Evolutionary conservation across 2,329 filamentous ascomycete genomes (phyloP).

Genomic region (Fusarium protoensiforme): DNA sequence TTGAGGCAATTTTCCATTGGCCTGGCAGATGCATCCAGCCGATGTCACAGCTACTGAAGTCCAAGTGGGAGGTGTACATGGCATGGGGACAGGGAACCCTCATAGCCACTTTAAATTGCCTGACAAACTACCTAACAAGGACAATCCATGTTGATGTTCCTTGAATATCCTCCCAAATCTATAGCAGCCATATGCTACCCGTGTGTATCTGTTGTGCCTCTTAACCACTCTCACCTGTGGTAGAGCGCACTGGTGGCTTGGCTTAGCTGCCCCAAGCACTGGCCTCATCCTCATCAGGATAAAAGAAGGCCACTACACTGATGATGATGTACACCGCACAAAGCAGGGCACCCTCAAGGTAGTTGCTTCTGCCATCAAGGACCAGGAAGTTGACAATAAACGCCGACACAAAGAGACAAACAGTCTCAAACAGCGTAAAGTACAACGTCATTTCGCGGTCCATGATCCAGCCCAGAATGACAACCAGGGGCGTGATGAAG

Average conservation of each 20-base stretch:
- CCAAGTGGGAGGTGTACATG: neutral
- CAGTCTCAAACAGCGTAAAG: slow-evolving; percentile 90
- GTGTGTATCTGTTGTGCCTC: neutral
- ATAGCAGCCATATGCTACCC: neutral
- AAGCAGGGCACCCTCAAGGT: slow-evolving; percentile 80
- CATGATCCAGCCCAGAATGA: slow-evolving; percentile 78
- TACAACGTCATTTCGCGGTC: slow-evolving; percentile 79
- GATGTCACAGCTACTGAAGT: neutral
- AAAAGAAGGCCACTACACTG: slow-evolving; percentile 73
- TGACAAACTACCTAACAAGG: neutral
- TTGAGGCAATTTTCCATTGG: neutral
- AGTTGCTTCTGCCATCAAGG: slow-evolving; percentile 86
- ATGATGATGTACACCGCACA: slow-evolving; percentile 77
- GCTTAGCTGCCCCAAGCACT: slow-evolving; percentile 51
- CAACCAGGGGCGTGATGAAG: slow-evolving; percentile 76
- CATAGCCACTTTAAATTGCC: neutral
- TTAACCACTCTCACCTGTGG: slow-evolving; percentile 16
- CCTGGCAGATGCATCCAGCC: neutral
- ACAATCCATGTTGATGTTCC: neutral
- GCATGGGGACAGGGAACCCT: neutral
- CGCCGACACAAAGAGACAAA: slow-evolving; percentile 84
- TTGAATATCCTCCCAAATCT: neutral
- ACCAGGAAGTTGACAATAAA: slow-evolving; percentile 92
- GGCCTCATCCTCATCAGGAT: slow-evolving; percentile 63
- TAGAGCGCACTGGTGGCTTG: neutral